Base-by-base conservation (phyloP, 352 stramenopile genomes). In the Phytophthora constricta region DNA sequence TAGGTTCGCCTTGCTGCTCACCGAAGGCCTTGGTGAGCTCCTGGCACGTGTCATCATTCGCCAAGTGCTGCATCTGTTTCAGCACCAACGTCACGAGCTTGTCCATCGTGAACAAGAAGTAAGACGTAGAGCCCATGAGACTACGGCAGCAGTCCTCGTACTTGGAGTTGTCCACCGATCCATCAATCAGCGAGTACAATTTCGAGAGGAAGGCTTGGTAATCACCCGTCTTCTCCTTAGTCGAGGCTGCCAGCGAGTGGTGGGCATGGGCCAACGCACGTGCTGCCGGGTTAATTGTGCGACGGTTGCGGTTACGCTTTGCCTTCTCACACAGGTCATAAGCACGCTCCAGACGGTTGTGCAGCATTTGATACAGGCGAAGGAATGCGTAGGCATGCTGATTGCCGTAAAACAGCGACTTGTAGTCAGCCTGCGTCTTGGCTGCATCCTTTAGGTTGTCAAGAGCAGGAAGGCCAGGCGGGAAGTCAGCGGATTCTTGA, bases 61-160 rank as follows among this genome's bases (percentile, higher is more conserved):
- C 81, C 47, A 96, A 45, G 55, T 92, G 79, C 68, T 97, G 89
- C 84, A 97, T 92, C 57, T 97, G 91, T 76, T 97, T 96, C 34
- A 96, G 79, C 45, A 96, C 77, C 13, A 84, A 76, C 13, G 83
- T 70, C 58, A 97, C 86, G 26, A 97, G 74, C 62, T 97, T 97
- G 64, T 97, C 91, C 78, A 97, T 93, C 7, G 91, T 97, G 67
- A 97, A 97, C 33, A 97, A 59, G 43, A 97, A 94, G 63, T 96
- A 97, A 4, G 89, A 95, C 19, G 86, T 93, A 16, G 91, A 93
- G 19, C 91, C 91, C 84, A 97, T 95, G 16, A 97, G 78, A 28
- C 82, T 90, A 42, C 91, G 81, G 55, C 91, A 97, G 33, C 82
- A 90, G 65, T 97, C 91, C 66, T 97, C 91, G 51, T 94, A 95